These are phyloP conservation scores for Candida ascalaphidarum DNA, from an alignment of 805 yeast species.

Conservation along the genomic window DNA sequence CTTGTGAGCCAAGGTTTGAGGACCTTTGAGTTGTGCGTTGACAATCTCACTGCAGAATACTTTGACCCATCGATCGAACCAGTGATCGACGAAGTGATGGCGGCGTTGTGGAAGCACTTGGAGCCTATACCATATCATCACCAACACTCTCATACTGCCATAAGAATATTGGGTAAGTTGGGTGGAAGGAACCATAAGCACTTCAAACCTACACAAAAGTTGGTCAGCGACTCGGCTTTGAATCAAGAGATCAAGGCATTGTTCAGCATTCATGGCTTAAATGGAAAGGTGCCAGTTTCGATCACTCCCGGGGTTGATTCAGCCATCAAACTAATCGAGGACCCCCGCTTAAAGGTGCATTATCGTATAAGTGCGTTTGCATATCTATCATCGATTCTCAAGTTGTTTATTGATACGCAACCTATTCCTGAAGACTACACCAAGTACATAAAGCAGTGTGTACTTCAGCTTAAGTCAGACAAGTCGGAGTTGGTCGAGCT, in stretches of 20 bases:
- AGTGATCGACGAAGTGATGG: slow-evolving; percentile 88
- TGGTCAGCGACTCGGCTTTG: slow-evolving; percentile 44
- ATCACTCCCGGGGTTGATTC: slow-evolving; percentile 77
- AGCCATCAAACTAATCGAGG: slow-evolving; percentile 69
- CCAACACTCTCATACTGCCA: slow-evolving; percentile 90
- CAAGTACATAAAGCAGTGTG: slow-evolving; percentile 41
- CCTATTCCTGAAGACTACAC: slow-evolving; percentile 38
- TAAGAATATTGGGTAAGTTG: slow-evolving; percentile 85
- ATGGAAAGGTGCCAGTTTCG: slow-evolving; percentile 53
- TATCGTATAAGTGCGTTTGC: slow-evolving; percentile 74
- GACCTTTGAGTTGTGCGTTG: slow-evolving; percentile 92
- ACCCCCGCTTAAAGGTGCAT: slow-evolving; percentile 50
- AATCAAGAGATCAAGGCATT: slow-evolving; percentile 65
- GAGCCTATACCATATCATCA: slow-evolving; percentile 92
- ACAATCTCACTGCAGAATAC: slow-evolving; percentile 90
- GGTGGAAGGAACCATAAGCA: slow-evolving; percentile 94
- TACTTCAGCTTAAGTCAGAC: slow-evolving; percentile 34
- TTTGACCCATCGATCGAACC: slow-evolving; percentile 97
- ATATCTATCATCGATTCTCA: slow-evolving; percentile 57
- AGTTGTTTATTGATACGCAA: slow-evolving; percentile 55
- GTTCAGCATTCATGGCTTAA: slow-evolving; percentile 64
- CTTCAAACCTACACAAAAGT: slow-evolving; percentile 64
- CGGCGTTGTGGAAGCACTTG: slow-evolving; percentile 83
- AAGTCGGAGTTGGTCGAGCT: slow-evolving; percentile 22
- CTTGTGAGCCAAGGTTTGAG: slow-evolving; percentile 90